phyloP scores from a whole-genome alignment of 768 basidiomycete genomes.

The Leucocoprinus leucothites region DNA sequence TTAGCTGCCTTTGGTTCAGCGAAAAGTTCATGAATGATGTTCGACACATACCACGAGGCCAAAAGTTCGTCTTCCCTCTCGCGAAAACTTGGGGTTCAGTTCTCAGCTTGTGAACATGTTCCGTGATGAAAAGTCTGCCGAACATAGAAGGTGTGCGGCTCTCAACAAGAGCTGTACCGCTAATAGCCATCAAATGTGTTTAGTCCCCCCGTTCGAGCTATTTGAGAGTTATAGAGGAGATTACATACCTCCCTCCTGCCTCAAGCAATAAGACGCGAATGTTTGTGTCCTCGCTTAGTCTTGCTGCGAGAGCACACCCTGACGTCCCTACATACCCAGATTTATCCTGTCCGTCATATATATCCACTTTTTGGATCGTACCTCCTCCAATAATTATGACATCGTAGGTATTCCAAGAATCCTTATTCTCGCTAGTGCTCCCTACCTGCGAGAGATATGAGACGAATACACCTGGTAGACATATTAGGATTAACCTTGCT shows the following conservation, averaged over 20 bases:
- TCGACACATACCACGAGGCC: constrained; percentile 55
- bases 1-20: constrained; percentile 38
- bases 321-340: constrained; percentile 41
- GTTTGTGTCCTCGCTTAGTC: constrained; percentile 51
- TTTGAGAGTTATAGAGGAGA: too few relatives aligned
- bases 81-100: constrained; percentile 56
- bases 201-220: background rate
- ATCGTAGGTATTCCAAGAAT: constrained; percentile 33
- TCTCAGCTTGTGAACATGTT: constrained; percentile 46
- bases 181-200: constrained; percentile 18
- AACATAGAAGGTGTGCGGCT: constrained; percentile 42
- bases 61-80: constrained; percentile 42
- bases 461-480: background rate
- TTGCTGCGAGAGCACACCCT: constrained; percentile 57
- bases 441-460: constrained; percentile 1
- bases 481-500: background rate
- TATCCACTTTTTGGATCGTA: constrained; percentile 14
- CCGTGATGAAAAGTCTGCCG: constrained; percentile 34
- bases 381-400: constrained; percentile 55
- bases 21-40: background rate
- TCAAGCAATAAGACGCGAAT: constrained; percentile 55
- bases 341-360: background rate
- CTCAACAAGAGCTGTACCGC: constrained; percentile 36
- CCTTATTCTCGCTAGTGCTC: constrained; percentile 1
- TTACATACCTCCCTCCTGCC: constrained; percentile 52